Conservation (phyloP, 352 stramenopile species). For the Pythium oligandrum region DNA sequence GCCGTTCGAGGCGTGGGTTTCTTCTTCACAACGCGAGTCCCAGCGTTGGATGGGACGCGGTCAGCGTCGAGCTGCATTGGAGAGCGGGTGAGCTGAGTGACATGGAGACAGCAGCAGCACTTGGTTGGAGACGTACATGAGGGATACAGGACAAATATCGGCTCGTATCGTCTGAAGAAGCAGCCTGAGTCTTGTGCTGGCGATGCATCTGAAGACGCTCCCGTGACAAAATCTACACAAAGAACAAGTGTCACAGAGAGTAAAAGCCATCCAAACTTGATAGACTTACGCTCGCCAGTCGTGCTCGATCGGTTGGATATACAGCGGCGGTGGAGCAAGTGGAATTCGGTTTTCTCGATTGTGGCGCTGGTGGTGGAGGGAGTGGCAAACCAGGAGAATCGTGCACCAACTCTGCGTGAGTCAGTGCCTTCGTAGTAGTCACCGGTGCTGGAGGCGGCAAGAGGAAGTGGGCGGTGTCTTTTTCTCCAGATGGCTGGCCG, state of each 20-base stretch:
- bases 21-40: too few relatives aligned
- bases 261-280: not conserved
- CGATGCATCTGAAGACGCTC: slow-evolving; percentile 7
- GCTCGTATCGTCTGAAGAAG: not conserved
- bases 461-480: too few relatives aligned
- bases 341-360: not conserved
- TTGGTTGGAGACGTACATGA: not conserved
- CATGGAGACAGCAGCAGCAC: slow-evolving; percentile 11
- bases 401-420: not conserved
- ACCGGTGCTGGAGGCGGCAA: not conserved
- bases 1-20: not conserved
- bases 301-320: slow-evolving; percentile 4
- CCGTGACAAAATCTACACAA: slow-evolving; percentile 14
- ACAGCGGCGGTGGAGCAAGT: not conserved
- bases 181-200: not conserved
- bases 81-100: slow-evolving; percentile 1
- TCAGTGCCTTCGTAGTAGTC: not conserved
- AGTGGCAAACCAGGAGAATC: not conserved
- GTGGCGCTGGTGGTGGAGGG: not conserved
- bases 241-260: not conserved
- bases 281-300: slow-evolving; percentile 9
- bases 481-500: too few relatives aligned
- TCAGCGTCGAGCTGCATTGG: too few relatives aligned
- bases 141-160: slow-evolving; percentile 1
- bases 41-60: too few relatives aligned